Evolutionary conservation across 495 filamentous ascomycete species (phyloP).

Genomic region (Daldinia vernicosa): DNA sequence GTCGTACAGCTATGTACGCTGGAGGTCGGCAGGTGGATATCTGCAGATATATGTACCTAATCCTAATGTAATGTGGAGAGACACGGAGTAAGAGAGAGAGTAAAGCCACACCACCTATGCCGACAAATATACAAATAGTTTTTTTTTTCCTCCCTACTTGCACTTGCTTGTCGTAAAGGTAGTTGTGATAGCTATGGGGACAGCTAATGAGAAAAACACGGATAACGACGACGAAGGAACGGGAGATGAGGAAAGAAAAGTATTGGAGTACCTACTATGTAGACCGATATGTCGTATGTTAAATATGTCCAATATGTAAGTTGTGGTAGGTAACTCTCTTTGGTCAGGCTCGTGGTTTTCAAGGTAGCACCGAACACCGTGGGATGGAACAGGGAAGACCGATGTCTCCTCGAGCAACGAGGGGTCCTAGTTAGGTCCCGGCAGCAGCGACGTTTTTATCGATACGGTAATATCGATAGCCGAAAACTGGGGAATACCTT

Average conservation of each 20-base stretch:
- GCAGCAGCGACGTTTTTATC: conserved; percentile 33
- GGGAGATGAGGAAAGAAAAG: conserved; percentile 17
- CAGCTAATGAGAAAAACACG: conserved; percentile 3
- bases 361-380: conserved; percentile 30
- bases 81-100: not conserved
- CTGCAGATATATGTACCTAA: conserved; percentile 15
- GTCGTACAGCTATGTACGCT: conserved; percentile 29
- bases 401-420: conserved; percentile 27
- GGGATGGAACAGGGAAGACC: conserved; percentile 31
- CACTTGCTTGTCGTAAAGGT: not conserved
- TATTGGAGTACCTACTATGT: too few relatives aligned
- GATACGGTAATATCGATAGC: conserved; percentile 41
- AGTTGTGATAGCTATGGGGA: conserved; percentile 18
- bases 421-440: conserved; percentile 13
- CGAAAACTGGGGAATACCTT: conserved; percentile 25
- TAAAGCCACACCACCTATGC: conserved; percentile 21
- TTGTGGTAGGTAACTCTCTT: conserved; percentile 21
- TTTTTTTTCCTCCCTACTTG: not conserved
- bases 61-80: conserved; percentile 16
- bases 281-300: conserved; percentile 8
- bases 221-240: conserved; percentile 1
- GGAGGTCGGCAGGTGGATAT: conserved; percentile 27
- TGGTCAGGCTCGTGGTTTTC: conserved; percentile 14
- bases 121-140: not conserved
- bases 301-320: not conserved